Percentiles rank a stretch among this genome's conserved stretches.
phyloP scores from a whole-genome alignment of 2,329 filamentous ascomycete species.

The Calonectria henricotiae region DNA sequence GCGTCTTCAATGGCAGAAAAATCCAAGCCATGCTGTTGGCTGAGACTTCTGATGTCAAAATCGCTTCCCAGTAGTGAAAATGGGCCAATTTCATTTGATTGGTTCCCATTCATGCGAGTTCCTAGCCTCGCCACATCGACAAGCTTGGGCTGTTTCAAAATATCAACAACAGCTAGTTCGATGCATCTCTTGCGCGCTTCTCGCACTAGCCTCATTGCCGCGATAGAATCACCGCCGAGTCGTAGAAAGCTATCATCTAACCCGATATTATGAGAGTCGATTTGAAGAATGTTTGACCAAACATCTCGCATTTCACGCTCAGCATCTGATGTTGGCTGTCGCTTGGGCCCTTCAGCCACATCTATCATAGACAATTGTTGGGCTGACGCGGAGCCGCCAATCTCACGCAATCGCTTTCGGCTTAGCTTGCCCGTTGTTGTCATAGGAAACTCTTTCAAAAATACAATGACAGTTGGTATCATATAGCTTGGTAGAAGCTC shows the following conservation, averaged over 20 bases:
- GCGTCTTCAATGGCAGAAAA: conserved; percentile 51
- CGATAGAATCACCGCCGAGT: conserved; percentile 66
- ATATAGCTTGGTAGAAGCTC: conserved; percentile 13
- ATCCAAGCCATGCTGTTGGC: background rate
- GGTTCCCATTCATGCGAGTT: conserved; percentile 39
- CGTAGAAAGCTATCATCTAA: conserved; percentile 66
- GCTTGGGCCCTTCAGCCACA: background rate
- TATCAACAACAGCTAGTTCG: conserved; percentile 62
- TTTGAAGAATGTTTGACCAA: conserved; percentile 59
- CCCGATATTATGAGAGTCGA: conserved; percentile 56
- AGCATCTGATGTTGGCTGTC: conserved; percentile 12
- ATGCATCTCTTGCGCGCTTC: conserved; percentile 60
- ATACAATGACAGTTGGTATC: background rate
- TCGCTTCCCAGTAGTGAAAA: background rate
- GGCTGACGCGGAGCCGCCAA: background rate
- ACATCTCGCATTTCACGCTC: conserved; percentile 53
- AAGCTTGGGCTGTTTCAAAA: conserved; percentile 55
- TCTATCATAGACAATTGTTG: background rate
- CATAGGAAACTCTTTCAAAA: background rate
- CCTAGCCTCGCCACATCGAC: conserved; percentile 38
- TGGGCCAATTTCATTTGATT: background rate
- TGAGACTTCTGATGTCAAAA: background rate
- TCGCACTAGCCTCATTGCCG: conserved; percentile 67
- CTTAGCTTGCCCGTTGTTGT: background rate
- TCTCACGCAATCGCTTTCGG: background rate